Percentiles rank a stretch among this genome's conserved stretches.
These are phyloP conservation scores for Ophiorrhiza pumila DNA, from an alignment of 257 asterid species.

Conservation along the genomic window DNA sequence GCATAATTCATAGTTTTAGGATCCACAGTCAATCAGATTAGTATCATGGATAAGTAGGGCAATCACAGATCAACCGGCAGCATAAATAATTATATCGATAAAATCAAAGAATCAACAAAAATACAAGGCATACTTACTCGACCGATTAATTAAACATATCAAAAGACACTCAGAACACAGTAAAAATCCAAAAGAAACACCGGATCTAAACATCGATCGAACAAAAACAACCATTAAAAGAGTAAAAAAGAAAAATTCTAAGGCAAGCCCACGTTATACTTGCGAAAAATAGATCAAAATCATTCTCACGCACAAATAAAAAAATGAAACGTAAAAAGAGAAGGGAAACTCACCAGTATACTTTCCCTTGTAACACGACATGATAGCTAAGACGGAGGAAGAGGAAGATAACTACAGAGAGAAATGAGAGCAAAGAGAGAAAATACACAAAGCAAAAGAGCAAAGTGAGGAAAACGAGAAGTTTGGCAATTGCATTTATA, in stretches of 20 bases:
- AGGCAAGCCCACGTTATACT: neutral
- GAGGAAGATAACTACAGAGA: neutral
- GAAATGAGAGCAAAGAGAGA: neutral
- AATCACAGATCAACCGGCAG: neutral
- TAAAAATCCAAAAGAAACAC: neutral
- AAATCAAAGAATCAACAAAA: neutral
- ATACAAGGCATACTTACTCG: neutral
- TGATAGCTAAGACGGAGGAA: constrained; percentile 22
- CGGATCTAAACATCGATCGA: constrained; percentile 12
- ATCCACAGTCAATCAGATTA: neutral
- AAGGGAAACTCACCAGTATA: constrained; percentile 54
- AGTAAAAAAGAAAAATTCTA: neutral
- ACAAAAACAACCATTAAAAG: neutral
- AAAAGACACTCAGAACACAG: too few relatives aligned
- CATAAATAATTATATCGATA: neutral
- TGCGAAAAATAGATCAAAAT: constrained; percentile 2
- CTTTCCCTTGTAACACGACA: constrained; percentile 84
- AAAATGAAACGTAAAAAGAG: neutral
- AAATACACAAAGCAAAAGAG: neutral
- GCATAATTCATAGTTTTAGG: neutral
- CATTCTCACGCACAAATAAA: neutral
- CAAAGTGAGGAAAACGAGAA: neutral
- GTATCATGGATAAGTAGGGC: neutral
- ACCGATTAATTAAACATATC: constrained; percentile 4
- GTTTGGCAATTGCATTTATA: neutral